Percentiles rank a stretch among this genome's conserved stretches.
phyloP scores from a whole-genome alignment of 2,329 filamentous ascomycete genomes.

The Penicillium sp. region DNA sequence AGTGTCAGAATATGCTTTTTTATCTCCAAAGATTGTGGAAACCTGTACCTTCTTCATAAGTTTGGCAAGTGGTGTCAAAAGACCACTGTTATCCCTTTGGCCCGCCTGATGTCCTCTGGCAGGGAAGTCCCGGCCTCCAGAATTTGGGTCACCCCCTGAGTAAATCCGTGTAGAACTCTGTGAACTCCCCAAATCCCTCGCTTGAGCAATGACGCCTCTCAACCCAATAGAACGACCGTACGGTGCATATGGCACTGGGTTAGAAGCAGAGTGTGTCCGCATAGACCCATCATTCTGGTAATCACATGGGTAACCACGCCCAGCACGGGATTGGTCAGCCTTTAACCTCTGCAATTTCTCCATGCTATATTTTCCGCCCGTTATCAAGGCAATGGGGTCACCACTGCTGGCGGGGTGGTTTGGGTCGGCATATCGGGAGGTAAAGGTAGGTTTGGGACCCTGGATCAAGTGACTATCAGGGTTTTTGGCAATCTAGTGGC shows the following conservation, averaged over 20 bases:
- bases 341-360: conserved; percentile 10
- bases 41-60: conserved; percentile 30
- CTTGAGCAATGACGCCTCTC: conserved; percentile 1
- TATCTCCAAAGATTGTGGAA: not conserved
- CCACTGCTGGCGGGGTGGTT: conserved; percentile 54
- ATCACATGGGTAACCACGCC: not conserved
- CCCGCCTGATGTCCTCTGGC: not conserved
- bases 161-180: not conserved
- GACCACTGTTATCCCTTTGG: not conserved
- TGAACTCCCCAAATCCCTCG: not conserved
- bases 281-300: not conserved
- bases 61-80: conserved; percentile 20
- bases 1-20: not conserved
- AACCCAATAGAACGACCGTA: conserved; percentile 5
- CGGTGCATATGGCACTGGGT: conserved; percentile 10
- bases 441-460: conserved; percentile 39
- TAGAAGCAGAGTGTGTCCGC: not conserved
- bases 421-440: conserved; percentile 53
- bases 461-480: conserved; percentile 41
- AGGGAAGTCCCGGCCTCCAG: not conserved
- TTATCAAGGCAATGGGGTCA: conserved; percentile 47
- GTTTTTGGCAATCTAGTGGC: conserved; percentile 35
- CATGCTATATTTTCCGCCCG: conserved; percentile 45
- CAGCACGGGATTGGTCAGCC: conserved; percentile 4
- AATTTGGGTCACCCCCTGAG: not conserved